phyloP scores from a whole-genome alignment of 176 grass and related monocot genomes.

The bread wheat (Triticum aestivum) region IWGSC_CS_RefSeq_v2.1 NC_057814.1:142361573-142362072 shows the following conservation, averaged over 20 bases:
- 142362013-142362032: neutral
- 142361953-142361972: neutral
- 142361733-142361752: neutral
- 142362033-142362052: neutral
- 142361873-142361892: neutral
- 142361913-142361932: neutral
- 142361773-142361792: neutral
- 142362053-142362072: neutral
- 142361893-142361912: neutral
- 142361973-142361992: neutral
- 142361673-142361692: neutral
- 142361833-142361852: neutral
- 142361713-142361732: neutral
- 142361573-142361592: neutral
- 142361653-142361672: neutral
- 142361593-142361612: neutral
- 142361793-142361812: too few species aligned
- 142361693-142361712: neutral
- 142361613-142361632: neutral
- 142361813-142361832: neutral
- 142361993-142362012: neutral
- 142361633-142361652: neutral
- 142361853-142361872: neutral
- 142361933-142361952: neutral
- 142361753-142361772: neutral